Percentiles rank a stretch among this genome's conserved stretches.
phyloP scores from a whole-genome alignment of 2,329 filamentous ascomycete species.

The Colletotrichum scovillei region DNA sequence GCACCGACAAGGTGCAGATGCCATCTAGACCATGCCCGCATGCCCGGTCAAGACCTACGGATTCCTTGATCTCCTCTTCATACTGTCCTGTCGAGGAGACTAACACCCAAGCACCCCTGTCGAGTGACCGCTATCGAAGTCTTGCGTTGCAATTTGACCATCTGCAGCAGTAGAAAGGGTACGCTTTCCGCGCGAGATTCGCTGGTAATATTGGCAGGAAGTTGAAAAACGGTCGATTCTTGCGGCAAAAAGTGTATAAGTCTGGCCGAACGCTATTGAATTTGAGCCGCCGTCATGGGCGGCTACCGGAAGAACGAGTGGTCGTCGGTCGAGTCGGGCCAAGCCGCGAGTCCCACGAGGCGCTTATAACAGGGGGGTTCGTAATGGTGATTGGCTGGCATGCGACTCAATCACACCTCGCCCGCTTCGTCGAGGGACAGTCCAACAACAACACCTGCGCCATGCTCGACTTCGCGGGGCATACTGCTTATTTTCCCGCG shows the following conservation, averaged over 20 bases:
- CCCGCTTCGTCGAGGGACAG: neutral
- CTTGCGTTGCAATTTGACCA: neutral
- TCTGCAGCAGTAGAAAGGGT: neutral
- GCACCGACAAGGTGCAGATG: constrained; percentile 30
- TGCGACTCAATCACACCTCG: constrained; percentile 37
- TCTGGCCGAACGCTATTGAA: neutral
- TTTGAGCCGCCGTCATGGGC: constrained; percentile 14
- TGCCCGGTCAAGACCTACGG: constrained; percentile 1
- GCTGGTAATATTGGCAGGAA: neutral
- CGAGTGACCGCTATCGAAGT: neutral
- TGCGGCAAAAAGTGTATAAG: neutral
- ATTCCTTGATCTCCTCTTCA: neutral
- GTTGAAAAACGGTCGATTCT: neutral
- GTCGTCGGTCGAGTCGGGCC: constrained; percentile 24
- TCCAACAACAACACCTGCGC: constrained; percentile 8
- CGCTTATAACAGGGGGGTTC: constrained; percentile 31
- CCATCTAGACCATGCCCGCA: constrained; percentile 26
- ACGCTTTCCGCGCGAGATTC: neutral
- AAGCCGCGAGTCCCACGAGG: constrained; percentile 12
- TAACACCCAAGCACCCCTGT: constrained; percentile 10
- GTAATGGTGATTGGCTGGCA: constrained; percentile 31
- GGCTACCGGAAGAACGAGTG: constrained; percentile 30
- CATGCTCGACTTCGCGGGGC: neutral
- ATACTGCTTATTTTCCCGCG: constrained; percentile 7
- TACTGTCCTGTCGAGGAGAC: neutral